Base-by-base conservation (phyloP, 345 rosid genomes). In the Geranium rotundifolium region DNA sequence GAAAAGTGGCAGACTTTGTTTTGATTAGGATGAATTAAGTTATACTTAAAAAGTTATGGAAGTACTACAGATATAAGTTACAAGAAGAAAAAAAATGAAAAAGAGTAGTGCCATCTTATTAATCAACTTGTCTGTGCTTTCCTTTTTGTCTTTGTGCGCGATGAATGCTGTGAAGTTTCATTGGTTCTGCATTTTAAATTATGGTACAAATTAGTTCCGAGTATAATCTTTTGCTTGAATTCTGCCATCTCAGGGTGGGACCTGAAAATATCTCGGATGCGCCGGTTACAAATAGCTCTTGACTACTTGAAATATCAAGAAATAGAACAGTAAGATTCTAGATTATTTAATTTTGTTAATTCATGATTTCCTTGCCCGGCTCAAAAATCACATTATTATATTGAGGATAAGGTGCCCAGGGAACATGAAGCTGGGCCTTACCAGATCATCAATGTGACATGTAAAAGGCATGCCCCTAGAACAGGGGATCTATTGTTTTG, bases 261-360 rank as follows among this genome's bases (percentile, higher is more conserved):
- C 80, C 65, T 80, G 63, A 88, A 80, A 80, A 61, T 83, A 67
- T 81, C 96, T 71, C 88, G 90, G 73, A 66, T 84, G 72, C 95
- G 91, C 57, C 84, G 81, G 69, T 76, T 93, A 71, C 95, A 93
- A 69, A 67, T 88, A 76, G 88, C 96, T 46, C 75, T 93, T 82
- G 82, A 81, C 76, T 86, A 82, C 84, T 70, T 93, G 77, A 84
- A 86, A 69, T 88, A 78, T 81, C 95, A 93, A 72, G 99, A 88
- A 72, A 79, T 84, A 74, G 80, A 88, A 57, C 77, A 75, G 99
- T 93, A 81, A 86, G 84, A 63, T 70, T 75, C 59, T 67, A 37
- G 56, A 59, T 19, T 34, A 8, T 34, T 19, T 17, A 1, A 27
- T 58, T 56, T 59, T 29, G 52, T 17, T 30, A 19, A 52, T 61